These are phyloP conservation scores for Thecamonas trahens DNA, from an alignment of 78 protist genomes.

Conservation along the genomic window DNA sequence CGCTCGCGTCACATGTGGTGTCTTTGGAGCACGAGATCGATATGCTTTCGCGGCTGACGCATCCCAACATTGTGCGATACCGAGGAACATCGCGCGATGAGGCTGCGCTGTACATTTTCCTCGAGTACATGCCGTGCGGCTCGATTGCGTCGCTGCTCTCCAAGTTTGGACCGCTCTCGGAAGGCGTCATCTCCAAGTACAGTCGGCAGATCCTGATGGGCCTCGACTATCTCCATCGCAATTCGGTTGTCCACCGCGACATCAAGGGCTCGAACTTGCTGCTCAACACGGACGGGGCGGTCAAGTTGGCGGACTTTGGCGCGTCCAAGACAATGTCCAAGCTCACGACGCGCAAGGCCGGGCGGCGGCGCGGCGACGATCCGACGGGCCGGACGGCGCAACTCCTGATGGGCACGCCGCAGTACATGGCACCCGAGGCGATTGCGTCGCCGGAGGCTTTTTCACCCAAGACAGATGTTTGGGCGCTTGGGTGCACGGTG, in stretches of 20 bases:
- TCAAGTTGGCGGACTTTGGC: slow-evolving; percentile 14
- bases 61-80: slow-evolving; percentile 4
- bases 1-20: not conserved
- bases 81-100: not conserved
- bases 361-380: no score
- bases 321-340: no score
- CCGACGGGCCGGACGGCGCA: no score
- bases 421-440: no score
- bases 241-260: not conserved
- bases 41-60: not conserved
- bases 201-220: not conserved
- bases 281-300: not conserved
- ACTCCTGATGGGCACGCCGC: no score
- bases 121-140: not conserved
- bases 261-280: not conserved
- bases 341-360: no score
- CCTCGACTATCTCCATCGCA: not conserved
- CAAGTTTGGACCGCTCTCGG: not conserved
- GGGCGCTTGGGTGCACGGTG: no score
- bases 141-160: not conserved
- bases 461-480: no score
- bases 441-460: no score
- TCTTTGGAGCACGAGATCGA: not conserved
- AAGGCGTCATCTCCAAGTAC: not conserved
- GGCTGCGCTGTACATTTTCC: not conserved